Conservation (phyloP, 2,329 filamentous ascomycete species). For the Cytospora piceicola region DNA sequence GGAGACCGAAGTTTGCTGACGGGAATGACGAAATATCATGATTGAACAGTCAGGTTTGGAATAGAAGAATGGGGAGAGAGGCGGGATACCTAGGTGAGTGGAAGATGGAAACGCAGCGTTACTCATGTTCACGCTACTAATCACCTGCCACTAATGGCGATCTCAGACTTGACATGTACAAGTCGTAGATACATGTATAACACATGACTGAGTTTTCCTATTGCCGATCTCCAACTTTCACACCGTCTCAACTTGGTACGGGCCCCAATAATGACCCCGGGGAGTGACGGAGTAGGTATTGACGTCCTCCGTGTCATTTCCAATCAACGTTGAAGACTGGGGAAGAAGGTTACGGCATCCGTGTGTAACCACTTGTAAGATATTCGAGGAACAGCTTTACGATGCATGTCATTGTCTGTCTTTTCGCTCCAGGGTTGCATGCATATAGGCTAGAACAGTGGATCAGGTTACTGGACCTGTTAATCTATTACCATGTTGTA, state of each 20-base stretch:
- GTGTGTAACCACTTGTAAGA: background rate
- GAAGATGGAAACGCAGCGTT: background rate
- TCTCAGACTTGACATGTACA: background rate
- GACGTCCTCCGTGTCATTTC: too few species aligned
- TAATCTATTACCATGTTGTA: background rate
- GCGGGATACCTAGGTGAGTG: background rate
- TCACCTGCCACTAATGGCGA: background rate
- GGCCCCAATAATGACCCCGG: too few species aligned
- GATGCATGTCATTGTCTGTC: too few species aligned
- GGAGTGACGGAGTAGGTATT: too few species aligned
- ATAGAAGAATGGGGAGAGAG: background rate
- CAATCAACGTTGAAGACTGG: too few species aligned
- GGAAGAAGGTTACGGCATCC: background rate
- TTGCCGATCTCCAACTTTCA: background rate
- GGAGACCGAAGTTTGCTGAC: background rate
- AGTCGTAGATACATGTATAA: background rate
- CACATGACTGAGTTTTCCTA: background rate
- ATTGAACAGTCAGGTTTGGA: background rate
- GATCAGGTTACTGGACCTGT: background rate
- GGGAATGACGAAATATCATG: background rate
- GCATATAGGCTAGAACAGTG: background rate
- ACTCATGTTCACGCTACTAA: background rate
- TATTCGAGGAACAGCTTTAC: background rate
- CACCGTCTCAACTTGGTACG: background rate
- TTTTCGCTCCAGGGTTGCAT: background rate